phyloP scores from a whole-genome alignment of 2,329 filamentous ascomycete species.

The Verticillium dahliae region DNA sequence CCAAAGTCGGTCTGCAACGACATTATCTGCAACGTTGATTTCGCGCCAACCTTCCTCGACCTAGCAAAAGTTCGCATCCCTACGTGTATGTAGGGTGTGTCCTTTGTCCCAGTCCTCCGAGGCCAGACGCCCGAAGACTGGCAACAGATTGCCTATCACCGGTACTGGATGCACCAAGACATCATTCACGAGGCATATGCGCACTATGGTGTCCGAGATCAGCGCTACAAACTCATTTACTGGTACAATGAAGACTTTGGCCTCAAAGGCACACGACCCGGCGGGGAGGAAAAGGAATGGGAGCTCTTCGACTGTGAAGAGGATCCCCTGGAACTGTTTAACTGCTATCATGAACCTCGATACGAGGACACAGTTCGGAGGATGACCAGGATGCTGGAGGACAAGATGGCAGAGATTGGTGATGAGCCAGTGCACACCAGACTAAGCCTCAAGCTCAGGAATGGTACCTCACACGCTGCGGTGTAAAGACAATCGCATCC shows the following conservation, averaged over 20 bases:
- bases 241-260: constrained; percentile 47
- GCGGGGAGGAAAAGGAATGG: constrained; percentile 40
- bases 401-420: constrained; percentile 46
- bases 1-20: constrained; percentile 33
- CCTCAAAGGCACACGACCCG: constrained; percentile 33
- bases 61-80: constrained; percentile 32
- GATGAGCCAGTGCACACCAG: constrained; percentile 31
- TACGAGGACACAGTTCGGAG: constrained; percentile 28
- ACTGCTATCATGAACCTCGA: constrained; percentile 29
- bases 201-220: constrained; percentile 45
- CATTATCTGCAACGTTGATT: constrained; percentile 48
- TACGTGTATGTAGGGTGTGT: constrained; percentile 44
- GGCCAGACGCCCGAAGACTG: constrained; percentile 32
- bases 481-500: background rate
- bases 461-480: background rate
- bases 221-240: constrained; percentile 48
- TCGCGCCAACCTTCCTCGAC: constrained; percentile 43
- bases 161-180: constrained; percentile 51
- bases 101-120: constrained; percentile 30
- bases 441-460: background rate
- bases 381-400: constrained; percentile 35
- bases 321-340: constrained; percentile 43
- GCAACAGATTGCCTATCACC: constrained; percentile 46
- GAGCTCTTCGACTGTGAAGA: constrained; percentile 46
- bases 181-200: constrained; percentile 41